phyloP scores from a whole-genome alignment of 352 stramenopile genomes.

The Globisporangium abappressorium region DNA sequence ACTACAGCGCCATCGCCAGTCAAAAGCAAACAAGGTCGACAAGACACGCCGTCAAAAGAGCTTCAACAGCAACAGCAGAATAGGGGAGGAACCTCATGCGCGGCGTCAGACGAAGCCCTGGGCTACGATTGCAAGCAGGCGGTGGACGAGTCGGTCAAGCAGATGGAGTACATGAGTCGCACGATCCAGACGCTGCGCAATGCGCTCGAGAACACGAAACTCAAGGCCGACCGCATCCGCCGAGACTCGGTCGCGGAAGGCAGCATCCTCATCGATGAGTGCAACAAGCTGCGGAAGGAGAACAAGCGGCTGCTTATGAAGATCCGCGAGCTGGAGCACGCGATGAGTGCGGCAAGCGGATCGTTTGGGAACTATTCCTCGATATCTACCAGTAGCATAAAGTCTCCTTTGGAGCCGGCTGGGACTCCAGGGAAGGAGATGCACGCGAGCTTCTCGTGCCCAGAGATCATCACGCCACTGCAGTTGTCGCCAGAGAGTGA shows the following conservation, averaged over 20 bases:
- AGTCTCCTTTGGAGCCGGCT: conserved; percentile 5
- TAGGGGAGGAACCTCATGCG: background rate
- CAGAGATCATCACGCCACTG: conserved; percentile 25
- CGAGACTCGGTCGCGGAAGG: conserved; percentile 75
- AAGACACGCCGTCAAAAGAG: background rate
- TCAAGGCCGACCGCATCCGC: conserved; percentile 58
- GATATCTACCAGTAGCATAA: conserved; percentile 6
- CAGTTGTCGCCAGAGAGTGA: conserved; percentile 22
- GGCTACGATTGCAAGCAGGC: conserved; percentile 77
- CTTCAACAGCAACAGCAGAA: conserved; percentile 9
- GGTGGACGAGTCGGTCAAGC: conserved; percentile 70
- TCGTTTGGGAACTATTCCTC: background rate
- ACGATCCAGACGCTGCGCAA: conserved; percentile 62
- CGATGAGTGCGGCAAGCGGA: conserved; percentile 16
- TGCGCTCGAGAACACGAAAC: conserved; percentile 66
- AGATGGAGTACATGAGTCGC: conserved; percentile 81
- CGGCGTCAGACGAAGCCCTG: conserved; percentile 38
- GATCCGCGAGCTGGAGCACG: conserved; percentile 64
- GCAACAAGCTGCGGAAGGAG: conserved; percentile 73
- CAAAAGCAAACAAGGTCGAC: conserved; percentile 1
- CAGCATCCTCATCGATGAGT: conserved; percentile 77
- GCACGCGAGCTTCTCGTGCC: conserved; percentile 32
- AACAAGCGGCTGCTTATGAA: conserved; percentile 65
- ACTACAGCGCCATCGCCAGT: conserved; percentile 12
- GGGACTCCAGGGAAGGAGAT: conserved; percentile 15